Evolutionary conservation across 2,329 filamentous ascomycete species (phyloP).

Genomic region (Fusarium sp.): DNA sequence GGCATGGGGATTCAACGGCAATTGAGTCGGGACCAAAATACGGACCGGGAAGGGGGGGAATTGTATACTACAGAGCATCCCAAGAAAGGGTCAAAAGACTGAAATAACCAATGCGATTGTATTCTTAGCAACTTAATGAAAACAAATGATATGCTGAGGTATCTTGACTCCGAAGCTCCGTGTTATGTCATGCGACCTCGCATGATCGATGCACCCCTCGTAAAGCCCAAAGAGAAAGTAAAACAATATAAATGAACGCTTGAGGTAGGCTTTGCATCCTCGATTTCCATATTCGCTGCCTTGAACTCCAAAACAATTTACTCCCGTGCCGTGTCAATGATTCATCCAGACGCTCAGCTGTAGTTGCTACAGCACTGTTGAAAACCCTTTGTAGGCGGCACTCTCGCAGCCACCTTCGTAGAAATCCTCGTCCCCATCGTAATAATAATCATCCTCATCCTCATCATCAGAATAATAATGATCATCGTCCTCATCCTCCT

Average conservation of each 20-base stretch:
- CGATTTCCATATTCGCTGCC: not conserved
- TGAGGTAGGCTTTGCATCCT: not conserved
- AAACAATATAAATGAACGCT: constrained; percentile 8
- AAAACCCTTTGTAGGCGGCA: not conserved
- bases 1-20: constrained; percentile 3
- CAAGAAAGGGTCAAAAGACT: constrained; percentile 12
- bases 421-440: not conserved
- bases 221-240: not conserved
- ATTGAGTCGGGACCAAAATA: not conserved
- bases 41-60: not conserved
- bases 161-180: constrained; percentile 38
- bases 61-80: constrained; percentile 16
- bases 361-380: not conserved
- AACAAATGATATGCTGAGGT: constrained; percentile 25
- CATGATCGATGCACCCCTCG: constrained; percentile 3
- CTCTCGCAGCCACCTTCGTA: not conserved
- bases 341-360: not conserved
- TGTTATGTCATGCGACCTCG: constrained; percentile 18
- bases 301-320: constrained; percentile 23
- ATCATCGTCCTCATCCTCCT: not conserved
- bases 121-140: constrained; percentile 18
- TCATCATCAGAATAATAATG: not conserved
- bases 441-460: not conserved
- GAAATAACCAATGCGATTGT: constrained; percentile 19
- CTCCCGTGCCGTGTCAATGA: not conserved